Conservation (phyloP, 106 monocot species). For the Allium cepa region DNA sequence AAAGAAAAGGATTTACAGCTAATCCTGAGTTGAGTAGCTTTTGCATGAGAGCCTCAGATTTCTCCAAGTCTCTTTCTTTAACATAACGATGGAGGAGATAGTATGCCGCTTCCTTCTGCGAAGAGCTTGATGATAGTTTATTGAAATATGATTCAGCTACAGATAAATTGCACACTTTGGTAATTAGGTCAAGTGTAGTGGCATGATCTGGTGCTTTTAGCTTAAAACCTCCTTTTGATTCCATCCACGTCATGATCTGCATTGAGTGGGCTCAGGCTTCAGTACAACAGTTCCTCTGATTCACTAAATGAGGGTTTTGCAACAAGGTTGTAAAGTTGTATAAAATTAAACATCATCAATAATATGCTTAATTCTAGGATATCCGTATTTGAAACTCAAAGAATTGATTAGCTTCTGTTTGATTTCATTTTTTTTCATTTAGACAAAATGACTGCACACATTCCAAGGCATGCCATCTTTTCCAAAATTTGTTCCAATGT, state of each 20-base stretch:
- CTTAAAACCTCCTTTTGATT: conserved; percentile 22
- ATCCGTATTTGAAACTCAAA: too few species aligned
- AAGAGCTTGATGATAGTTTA: conserved; percentile 24
- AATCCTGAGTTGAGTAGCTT: conserved; percentile 11
- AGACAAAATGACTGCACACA: too few species aligned
- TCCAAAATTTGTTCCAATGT: too few species aligned
- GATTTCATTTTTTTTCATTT: too few species aligned
- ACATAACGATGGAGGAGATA: conserved; percentile 69
- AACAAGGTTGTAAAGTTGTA: too few species aligned
- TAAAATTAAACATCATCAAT: too few species aligned
- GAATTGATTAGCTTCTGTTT: too few species aligned
- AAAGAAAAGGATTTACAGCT: conserved; percentile 40
- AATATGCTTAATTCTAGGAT: too few species aligned
- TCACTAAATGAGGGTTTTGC: too few species aligned
- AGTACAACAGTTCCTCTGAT: too few species aligned
- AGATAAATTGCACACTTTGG: conserved; percentile 30
- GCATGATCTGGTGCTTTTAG: conserved; percentile 55
- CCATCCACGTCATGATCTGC: conserved; percentile 85
- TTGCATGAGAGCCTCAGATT: conserved; percentile 56
- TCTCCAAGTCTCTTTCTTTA: conserved; percentile 31
- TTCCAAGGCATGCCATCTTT: too few species aligned
- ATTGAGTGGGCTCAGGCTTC: not conserved
- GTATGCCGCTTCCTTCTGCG: conserved; percentile 49
- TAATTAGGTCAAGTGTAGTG: conserved; percentile 47
- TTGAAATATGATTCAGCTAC: conserved; percentile 68